These are phyloP conservation scores for Lactarius tabidus DNA, from an alignment of 768 basidiomycete species.

Conservation along the genomic window DNA sequence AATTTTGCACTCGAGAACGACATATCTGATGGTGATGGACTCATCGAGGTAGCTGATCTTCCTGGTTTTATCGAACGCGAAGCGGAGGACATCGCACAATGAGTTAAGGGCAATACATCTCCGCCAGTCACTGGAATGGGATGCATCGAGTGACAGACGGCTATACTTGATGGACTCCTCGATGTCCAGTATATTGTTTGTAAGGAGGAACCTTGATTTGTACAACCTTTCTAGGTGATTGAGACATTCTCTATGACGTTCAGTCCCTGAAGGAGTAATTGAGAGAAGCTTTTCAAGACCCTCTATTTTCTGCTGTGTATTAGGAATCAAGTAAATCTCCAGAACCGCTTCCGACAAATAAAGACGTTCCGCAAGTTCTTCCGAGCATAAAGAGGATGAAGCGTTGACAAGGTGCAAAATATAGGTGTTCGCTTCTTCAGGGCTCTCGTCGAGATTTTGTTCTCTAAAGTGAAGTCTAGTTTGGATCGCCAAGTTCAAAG, in stretches of 20 bases:
- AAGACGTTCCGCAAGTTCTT: neutral
- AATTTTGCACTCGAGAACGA: neutral
- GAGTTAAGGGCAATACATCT: neutral
- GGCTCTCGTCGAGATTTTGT: neutral
- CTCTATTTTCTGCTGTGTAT: neutral
- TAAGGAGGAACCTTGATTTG: neutral
- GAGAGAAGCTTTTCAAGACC: neutral
- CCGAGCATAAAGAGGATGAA: neutral
- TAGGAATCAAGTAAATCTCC: neutral
- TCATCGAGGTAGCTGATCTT: constrained; percentile 4
- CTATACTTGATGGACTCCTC: neutral
- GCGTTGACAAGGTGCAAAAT: neutral
- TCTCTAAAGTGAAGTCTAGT: neutral
- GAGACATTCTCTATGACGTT: neutral
- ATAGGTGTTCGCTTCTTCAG: neutral
- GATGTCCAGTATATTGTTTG: neutral
- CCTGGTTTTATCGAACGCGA: constrained; percentile 4
- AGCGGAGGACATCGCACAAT: neutral
- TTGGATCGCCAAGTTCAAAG: neutral
- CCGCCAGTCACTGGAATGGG: neutral
- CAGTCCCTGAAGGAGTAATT: neutral
- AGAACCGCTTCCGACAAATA: neutral
- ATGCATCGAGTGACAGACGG: neutral
- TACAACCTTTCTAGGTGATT: neutral
- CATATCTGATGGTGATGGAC: neutral